phyloP scores from a whole-genome alignment of 768 basidiomycete genomes.

The Sarcodon sp. region DNA sequence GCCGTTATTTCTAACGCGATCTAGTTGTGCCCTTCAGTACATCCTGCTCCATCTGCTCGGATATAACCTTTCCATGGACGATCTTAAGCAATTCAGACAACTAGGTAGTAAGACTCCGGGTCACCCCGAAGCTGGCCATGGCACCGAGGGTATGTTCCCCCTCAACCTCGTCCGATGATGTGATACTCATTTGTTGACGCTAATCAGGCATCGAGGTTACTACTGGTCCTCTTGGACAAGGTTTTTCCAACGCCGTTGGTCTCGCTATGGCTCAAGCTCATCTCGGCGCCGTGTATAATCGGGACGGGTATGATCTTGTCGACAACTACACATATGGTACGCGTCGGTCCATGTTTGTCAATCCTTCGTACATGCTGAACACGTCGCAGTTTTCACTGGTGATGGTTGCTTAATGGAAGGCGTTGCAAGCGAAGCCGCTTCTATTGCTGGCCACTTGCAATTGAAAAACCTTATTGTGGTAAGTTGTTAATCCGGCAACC shows the following conservation, averaged over 20 bases:
- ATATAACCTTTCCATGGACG: conserved; percentile 85
- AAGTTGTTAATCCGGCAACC: conserved; percentile 19
- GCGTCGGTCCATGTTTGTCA: neutral
- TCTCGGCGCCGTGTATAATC: conserved; percentile 83
- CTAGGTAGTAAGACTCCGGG: conserved; percentile 84
- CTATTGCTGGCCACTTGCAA: conserved; percentile 87
- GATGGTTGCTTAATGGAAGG: conserved; percentile 98
- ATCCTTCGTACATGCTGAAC: conserved; percentile 1
- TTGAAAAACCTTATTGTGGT: conserved; percentile 89
- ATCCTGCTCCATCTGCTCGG: conserved; percentile 84
- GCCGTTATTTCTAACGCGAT: neutral
- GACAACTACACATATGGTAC: conserved; percentile 84
- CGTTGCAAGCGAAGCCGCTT: conserved; percentile 85
- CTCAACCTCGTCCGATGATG: neutral
- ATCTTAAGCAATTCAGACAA: conserved; percentile 90
- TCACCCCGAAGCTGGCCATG: conserved; percentile 69
- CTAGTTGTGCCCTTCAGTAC: conserved; percentile 88
- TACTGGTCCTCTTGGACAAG: conserved; percentile 93
- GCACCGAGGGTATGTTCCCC: conserved; percentile 35
- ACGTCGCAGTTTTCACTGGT: conserved; percentile 63
- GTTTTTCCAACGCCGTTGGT: conserved; percentile 88
- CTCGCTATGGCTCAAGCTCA: conserved; percentile 90
- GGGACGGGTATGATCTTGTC: conserved; percentile 66
- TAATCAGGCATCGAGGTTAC: conserved; percentile 71
- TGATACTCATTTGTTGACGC: conserved; percentile 1